Evolutionary conservation across 2,329 filamentous ascomycete genomes (phyloP).

Genomic region (Colletotrichum sublineola): DNA sequence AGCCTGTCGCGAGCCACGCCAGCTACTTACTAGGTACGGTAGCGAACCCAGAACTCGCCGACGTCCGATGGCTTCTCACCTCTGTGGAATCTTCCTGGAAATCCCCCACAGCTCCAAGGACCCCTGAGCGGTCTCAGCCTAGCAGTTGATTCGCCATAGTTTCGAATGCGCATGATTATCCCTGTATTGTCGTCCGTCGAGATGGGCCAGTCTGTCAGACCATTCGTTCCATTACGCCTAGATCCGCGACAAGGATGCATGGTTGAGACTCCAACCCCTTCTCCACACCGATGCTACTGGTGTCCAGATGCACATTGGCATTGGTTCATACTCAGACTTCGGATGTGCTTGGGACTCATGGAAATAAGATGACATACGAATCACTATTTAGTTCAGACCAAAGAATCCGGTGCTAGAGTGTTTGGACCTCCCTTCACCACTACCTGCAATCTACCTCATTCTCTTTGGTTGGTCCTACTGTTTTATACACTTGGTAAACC

Average conservation of each 20-base stretch:
- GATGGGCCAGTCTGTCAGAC: slow-evolving; percentile 6
- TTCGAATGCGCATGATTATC: slow-evolving; percentile 34
- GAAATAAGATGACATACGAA: slow-evolving; percentile 37
- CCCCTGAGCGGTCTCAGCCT: slow-evolving; percentile 34
- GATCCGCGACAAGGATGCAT: slow-evolving; percentile 35
- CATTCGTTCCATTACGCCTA: background rate
- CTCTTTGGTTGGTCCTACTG: slow-evolving; percentile 27
- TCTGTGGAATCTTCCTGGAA: slow-evolving; percentile 7
- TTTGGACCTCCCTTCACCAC: slow-evolving; percentile 20
- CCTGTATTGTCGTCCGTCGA: slow-evolving; percentile 19
- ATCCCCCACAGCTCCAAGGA: slow-evolving; percentile 17
- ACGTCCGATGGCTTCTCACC: slow-evolving; percentile 13
- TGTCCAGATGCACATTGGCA: slow-evolving; percentile 32
- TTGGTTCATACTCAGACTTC: slow-evolving; percentile 37
- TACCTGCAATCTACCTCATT: slow-evolving; percentile 25
- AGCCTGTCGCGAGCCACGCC: slow-evolving; percentile 1
- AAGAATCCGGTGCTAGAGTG: slow-evolving; percentile 26
- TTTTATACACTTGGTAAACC: slow-evolving; percentile 26
- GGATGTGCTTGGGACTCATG: slow-evolving; percentile 30
- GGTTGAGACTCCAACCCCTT: slow-evolving; percentile 36
- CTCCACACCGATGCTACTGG: slow-evolving; percentile 40
- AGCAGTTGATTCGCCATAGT: slow-evolving; percentile 40
- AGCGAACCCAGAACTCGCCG: slow-evolving; percentile 10
- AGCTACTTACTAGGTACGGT: background rate
- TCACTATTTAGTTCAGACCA: slow-evolving; percentile 40